Evolutionary conservation across 352 stramenopile genomes (phyloP), one percentile per base, ranked within the genome.

Genomic region (Phytopythium delawarense): DNA sequence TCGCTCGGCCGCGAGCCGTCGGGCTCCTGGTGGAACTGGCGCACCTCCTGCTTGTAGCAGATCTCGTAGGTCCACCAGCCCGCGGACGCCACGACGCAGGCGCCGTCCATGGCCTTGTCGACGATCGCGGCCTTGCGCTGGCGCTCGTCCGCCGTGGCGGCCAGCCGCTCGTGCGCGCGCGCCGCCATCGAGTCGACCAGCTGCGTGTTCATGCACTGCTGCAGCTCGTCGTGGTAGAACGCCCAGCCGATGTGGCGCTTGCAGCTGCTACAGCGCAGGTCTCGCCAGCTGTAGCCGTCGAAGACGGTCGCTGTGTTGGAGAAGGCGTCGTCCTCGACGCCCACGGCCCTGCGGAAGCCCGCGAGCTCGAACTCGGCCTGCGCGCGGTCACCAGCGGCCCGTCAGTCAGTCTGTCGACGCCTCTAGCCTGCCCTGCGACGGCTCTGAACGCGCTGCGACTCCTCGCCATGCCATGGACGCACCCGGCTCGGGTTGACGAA

Each of bases 41-140:
- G 84, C 37, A 95, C 83, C 57, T 95, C 87, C 51, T 84, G 76
- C 58, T 75, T 67, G 72, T 93, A 93, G 73, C 84, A 95, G 2
- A 93, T 61, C 60, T 93, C 69, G 63, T 95, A 95, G n/a, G 82
- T 86, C 87, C 87, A 95, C 87, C 87, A 95, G 7, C 81, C 84
- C 21, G 74, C 66, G 30, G 67, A 74, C 42, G 83, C 76, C 37
- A 78, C 67, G n/a, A 93, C 28, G 62, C 87, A 93, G 21, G 75
- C 69, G 13, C 74, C 73, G n/a, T 78, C 68, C 11, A 90, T 65
- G 44, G 75, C 81, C 18, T 78, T 67, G 11, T 72, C 71, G 18
- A 91, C 81, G 18, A 88, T 76, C 42, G 75, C 64, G 15, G 63
- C 61, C 40, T 78, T 81, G 25, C 67, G 60, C 34, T 80, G 62